Evolutionary conservation across 192 early-diverging fungal genomes (phyloP).

Genomic region (Coemansia sp.): DNA sequence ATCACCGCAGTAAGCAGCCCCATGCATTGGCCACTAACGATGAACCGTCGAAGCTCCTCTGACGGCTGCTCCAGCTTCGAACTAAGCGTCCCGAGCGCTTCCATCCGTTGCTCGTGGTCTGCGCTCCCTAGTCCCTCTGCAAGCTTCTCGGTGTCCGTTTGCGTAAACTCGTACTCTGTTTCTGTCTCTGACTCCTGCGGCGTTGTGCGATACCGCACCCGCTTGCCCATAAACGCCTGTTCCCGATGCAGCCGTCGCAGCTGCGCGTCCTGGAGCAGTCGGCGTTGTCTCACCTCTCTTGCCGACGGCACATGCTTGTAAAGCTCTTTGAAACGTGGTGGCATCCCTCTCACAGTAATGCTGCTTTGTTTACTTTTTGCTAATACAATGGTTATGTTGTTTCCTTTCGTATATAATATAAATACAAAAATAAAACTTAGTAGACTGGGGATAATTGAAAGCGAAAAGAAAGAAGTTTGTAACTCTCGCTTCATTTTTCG

Average conservation of each 20-base stretch:
- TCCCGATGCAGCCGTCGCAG: constrained; percentile 68
- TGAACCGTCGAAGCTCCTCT: constrained; percentile 46
- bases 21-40: constrained; percentile 44
- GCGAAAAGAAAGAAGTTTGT: too few species aligned
- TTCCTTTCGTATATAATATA: too few species aligned
- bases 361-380: too few species aligned
- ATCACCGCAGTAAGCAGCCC: constrained; percentile 49
- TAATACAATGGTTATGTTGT: too few species aligned
- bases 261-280: constrained; percentile 60
- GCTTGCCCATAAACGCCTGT: constrained; percentile 68
- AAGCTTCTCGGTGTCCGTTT: constrained; percentile 18
- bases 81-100: constrained; percentile 51
- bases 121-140: constrained; percentile 36
- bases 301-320: constrained; percentile 43
- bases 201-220: constrained; percentile 52
- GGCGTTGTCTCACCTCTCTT: constrained; percentile 56
- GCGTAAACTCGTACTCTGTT: constrained; percentile 49
- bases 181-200: constrained; percentile 50
- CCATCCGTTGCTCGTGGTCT: constrained; percentile 21
- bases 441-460: not conserved
- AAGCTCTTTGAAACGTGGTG: constrained; percentile 38
- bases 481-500: too few species aligned
- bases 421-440: too few species aligned
- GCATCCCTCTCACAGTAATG: constrained; percentile 11
- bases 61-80: constrained; percentile 56